Evolutionary conservation across 768 basidiomycete genomes (phyloP).

Genomic region (Pulveroboletus sp.): DNA sequence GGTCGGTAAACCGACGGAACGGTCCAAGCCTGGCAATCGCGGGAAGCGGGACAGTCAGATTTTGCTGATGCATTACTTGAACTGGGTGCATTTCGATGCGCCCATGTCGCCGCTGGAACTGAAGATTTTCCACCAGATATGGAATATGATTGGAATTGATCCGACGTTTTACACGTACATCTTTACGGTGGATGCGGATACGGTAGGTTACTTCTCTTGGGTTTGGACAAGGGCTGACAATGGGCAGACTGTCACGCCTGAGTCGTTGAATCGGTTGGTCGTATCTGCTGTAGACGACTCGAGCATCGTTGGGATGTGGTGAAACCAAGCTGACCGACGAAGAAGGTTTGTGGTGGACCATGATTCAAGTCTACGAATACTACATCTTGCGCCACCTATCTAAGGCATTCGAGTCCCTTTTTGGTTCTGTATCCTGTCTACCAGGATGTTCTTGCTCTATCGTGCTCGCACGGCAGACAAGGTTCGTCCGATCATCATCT

Average conservation of each 20-base stretch:
- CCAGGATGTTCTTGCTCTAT: slow-evolving; percentile 94
- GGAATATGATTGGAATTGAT: no score
- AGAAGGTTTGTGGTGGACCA: slow-evolving; percentile 92
- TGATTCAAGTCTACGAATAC: no score
- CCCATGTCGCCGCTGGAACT: no score
- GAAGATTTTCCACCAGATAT: no score
- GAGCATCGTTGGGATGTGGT: slow-evolving; percentile 85
- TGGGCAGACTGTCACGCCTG: slow-evolving; percentile 25
- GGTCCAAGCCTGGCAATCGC: slow-evolving; percentile 89
- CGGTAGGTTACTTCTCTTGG: no score
- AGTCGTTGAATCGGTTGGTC: no score
- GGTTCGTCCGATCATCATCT: slow-evolving; percentile 93
- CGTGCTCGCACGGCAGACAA: slow-evolving; percentile 94
- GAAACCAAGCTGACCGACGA: slow-evolving; percentile 93
- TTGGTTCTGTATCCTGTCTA: slow-evolving; percentile 93
- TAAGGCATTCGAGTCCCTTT: slow-evolving; percentile 91
- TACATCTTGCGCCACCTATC: slow-evolving; percentile 70
- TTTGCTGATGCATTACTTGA: slow-evolving; percentile 33
- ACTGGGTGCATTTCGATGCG: no score
- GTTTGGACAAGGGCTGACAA: neutral
- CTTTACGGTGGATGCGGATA: no score
- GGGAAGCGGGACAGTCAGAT: slow-evolving; percentile 60
- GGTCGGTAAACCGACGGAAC: slow-evolving; percentile 55
- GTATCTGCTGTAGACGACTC: slow-evolving; percentile 38
- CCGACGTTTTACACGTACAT: no score